Evolutionary conservation across 2,329 filamentous ascomycete genomes (phyloP).

Genomic region (Sporothrix phasma): DNA sequence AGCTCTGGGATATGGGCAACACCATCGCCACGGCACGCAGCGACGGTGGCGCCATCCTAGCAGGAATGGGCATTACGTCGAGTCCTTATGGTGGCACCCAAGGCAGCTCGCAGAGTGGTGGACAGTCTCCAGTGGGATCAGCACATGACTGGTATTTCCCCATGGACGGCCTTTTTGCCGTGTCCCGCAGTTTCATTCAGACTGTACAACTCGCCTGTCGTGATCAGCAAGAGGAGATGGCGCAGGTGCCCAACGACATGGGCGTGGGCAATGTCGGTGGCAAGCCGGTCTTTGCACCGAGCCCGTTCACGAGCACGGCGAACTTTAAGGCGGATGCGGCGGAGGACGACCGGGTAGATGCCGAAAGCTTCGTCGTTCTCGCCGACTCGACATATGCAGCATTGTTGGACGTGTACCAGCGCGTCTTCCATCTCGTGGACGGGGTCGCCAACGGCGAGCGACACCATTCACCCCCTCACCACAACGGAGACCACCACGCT

Average conservation of each 20-base stretch:
- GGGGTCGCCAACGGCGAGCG: background rate
- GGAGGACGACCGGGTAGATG: conserved; percentile 7
- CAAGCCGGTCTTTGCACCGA: background rate
- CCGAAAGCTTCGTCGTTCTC: conserved; percentile 23
- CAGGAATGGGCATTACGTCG: background rate
- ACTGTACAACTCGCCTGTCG: conserved; percentile 23
- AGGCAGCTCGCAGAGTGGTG: background rate
- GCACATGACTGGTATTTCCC: conserved; percentile 26
- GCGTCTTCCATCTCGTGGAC: conserved; percentile 30
- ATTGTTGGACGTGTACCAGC: conserved; percentile 33
- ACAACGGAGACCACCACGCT: background rate
- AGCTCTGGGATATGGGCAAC: conserved; percentile 30
- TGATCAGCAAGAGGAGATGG: background rate
- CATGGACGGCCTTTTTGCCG: conserved; percentile 33
- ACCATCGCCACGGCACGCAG: background rate
- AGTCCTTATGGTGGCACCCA: background rate
- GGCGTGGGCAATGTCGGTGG: background rate
- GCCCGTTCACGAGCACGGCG: too few relatives aligned
- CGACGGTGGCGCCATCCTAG: background rate
- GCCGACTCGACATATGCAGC: conserved; percentile 31
- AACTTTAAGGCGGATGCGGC: too few relatives aligned
- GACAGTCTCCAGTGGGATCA: background rate
- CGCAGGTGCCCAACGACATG: background rate
- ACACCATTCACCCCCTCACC: background rate
- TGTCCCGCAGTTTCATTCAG: conserved; percentile 30